Evolutionary conservation across 1,284 basidiomycete species (phyloP).

Genomic region (Rhodotorula sp.): DNA sequence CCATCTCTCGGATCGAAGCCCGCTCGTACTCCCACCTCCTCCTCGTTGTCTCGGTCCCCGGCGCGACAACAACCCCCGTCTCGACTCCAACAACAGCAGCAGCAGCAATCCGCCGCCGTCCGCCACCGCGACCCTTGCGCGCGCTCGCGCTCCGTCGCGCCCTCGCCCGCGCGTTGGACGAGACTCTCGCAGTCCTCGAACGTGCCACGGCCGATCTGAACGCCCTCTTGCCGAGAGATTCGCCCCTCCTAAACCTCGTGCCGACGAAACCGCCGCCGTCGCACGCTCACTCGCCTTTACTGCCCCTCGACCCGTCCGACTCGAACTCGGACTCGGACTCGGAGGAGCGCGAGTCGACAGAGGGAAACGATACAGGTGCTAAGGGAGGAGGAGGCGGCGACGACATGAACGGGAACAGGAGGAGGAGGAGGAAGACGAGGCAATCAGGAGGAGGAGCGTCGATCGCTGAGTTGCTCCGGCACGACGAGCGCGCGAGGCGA

Average conservation of each 20-base stretch:
- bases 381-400: too few species aligned
- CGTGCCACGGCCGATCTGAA: neutral
- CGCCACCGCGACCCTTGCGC: slow-evolving; percentile 5
- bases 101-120: neutral
- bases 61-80: neutral
- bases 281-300: neutral
- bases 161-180: neutral
- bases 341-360: neutral
- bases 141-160: slow-evolving; percentile 4
- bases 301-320: neutral
- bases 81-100: neutral
- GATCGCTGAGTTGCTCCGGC: slow-evolving; percentile 20
- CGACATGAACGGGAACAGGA: too few species aligned
- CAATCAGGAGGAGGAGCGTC: neutral
- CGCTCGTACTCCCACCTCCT: slow-evolving; percentile 2
- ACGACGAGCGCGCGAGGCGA: neutral
- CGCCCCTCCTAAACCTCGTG: slow-evolving; percentile 14
- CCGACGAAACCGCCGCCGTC: neutral
- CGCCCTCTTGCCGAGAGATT: slow-evolving; percentile 12
- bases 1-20: slow-evolving; percentile 35
- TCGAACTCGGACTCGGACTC: neutral
- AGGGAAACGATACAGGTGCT: neutral
- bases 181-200: neutral
- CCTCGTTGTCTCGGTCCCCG: neutral
- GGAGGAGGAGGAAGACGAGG: too few species aligned